phyloP scores from a whole-genome alignment of 2,329 filamentous ascomycete genomes.

The Tolypocladium tropicale region DNA sequence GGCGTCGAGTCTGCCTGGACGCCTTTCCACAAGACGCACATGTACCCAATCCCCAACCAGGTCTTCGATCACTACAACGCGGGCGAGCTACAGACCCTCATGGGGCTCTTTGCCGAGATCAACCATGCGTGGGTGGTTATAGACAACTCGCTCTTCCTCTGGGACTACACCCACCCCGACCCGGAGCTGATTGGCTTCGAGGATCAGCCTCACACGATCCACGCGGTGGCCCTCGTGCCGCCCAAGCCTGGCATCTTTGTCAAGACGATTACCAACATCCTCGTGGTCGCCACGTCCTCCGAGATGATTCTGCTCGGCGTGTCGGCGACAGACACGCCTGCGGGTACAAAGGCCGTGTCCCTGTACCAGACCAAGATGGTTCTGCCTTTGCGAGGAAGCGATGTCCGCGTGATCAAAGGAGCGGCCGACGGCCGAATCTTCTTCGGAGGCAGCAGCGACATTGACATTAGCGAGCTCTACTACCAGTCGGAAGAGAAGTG shows the following conservation, averaged over 20 bases:
- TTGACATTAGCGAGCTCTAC: constrained; percentile 85
- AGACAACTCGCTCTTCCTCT: constrained; percentile 91
- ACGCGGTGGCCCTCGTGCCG: constrained; percentile 76
- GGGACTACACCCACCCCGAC: constrained; percentile 93
- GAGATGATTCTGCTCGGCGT: constrained; percentile 86
- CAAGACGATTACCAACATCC: constrained; percentile 70
- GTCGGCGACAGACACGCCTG: constrained; percentile 53
- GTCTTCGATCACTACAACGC: constrained; percentile 90
- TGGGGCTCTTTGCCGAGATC: constrained; percentile 91
- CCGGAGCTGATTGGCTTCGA: constrained; percentile 89
- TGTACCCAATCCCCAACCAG: constrained; percentile 82
- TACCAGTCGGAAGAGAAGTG: constrained; percentile 97
- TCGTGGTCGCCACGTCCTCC: constrained; percentile 77
- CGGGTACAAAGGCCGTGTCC: constrained; percentile 61
- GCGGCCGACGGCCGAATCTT: constrained; percentile 87
- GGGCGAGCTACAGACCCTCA: constrained; percentile 77
- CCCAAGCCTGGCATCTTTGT: constrained; percentile 86
- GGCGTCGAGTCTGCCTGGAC: constrained; percentile 60
- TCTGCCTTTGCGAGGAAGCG: constrained; percentile 63
- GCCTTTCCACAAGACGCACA: constrained; percentile 79
- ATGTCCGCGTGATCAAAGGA: constrained; percentile 68
- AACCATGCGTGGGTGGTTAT: constrained; percentile 94
- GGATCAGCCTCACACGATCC: constrained; percentile 79
- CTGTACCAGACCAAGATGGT: constrained; percentile 87
- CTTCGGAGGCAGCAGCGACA: constrained; percentile 70